Conservation (phyloP, 257 asterid species). For the Leonotis leonurus region DNA sequence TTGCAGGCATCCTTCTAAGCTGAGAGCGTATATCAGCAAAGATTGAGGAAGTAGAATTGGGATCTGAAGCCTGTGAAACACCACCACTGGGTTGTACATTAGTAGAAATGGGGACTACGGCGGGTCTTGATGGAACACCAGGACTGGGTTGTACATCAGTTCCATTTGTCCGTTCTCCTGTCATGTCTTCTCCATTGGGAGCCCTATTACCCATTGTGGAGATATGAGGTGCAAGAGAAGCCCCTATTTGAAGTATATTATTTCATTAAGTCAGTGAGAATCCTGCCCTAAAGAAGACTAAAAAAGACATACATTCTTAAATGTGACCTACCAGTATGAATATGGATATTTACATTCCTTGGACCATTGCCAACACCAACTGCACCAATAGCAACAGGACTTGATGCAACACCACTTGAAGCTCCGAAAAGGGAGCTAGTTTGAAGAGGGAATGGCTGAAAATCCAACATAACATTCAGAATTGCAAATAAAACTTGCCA, state of each 20-base stretch:
- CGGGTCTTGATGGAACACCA: slow-evolving; percentile 36
- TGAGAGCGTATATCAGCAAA: slow-evolving; percentile 32
- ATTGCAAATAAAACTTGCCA: background rate
- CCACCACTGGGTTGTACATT: slow-evolving; percentile 27
- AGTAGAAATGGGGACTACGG: slow-evolving; percentile 33
- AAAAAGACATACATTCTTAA: background rate
- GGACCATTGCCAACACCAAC: slow-evolving; percentile 46
- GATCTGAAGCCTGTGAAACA: slow-evolving; percentile 22
- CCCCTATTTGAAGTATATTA: too few species aligned
- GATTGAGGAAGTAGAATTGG: too few species aligned
- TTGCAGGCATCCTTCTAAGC: slow-evolving; percentile 25
- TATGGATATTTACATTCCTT: slow-evolving; percentile 85
- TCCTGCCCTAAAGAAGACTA: background rate
- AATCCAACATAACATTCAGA: slow-evolving; percentile 13
- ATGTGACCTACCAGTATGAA: slow-evolving; percentile 60
- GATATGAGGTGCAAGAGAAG: slow-evolving; percentile 37
- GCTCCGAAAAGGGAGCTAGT: slow-evolving; percentile 65
- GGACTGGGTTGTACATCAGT: too few species aligned
- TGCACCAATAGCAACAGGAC: slow-evolving; percentile 43
- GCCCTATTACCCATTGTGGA: slow-evolving; percentile 44
- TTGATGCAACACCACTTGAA: slow-evolving; percentile 36
- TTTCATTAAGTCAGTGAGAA: slow-evolving; percentile 5
- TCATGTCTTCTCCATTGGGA: slow-evolving; percentile 43
- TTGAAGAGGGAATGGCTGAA: slow-evolving; percentile 97
- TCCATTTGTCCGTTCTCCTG: slow-evolving; percentile 38